Evolutionary conservation across 2,329 filamentous ascomycete species (phyloP).

Genomic region (Colletotrichum sp.): DNA sequence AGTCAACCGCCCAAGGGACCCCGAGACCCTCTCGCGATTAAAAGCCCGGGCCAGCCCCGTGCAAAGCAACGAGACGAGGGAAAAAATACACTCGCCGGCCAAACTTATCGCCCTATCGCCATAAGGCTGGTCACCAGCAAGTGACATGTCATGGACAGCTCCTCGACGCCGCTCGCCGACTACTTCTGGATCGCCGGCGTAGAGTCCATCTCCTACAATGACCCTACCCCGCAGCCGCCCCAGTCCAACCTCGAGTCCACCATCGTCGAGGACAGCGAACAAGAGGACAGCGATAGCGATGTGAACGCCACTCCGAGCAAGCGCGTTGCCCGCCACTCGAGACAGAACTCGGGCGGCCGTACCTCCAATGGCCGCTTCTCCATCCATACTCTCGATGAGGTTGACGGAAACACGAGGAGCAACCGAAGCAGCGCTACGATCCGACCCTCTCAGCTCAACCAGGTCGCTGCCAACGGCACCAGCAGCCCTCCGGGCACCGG

Average conservation of each 20-base stretch:
- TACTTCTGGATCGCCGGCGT: slow-evolving; percentile 80
- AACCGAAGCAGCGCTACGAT: slow-evolving; percentile 73
- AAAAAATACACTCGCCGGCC: slow-evolving; percentile 17
- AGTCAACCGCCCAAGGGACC: slow-evolving; percentile 19
- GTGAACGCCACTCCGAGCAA: slow-evolving; percentile 32
- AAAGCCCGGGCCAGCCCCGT: slow-evolving; percentile 20
- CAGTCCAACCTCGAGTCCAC: slow-evolving; percentile 57
- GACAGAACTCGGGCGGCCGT: slow-evolving; percentile 64
- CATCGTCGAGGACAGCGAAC: slow-evolving; percentile 68
- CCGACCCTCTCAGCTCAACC: slow-evolving; percentile 43
- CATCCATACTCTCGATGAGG: slow-evolving; percentile 62
- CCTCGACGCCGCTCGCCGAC: slow-evolving; percentile 71
- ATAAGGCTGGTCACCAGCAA: slow-evolving; percentile 23
- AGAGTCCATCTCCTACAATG: slow-evolving; percentile 70
- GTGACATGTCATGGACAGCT: slow-evolving; percentile 63
- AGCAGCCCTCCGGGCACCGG: slow-evolving; percentile 26
- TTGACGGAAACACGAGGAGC: slow-evolving; percentile 63
- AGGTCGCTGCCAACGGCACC: slow-evolving; percentile 20
- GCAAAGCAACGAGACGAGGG: slow-evolving; percentile 14
- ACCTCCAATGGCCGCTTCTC: slow-evolving; percentile 62
- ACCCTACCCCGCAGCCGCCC: slow-evolving; percentile 45
- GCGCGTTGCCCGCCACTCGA: slow-evolving; percentile 60
- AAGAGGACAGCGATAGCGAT: slow-evolving; percentile 45
- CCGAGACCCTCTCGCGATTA: slow-evolving; percentile 21
- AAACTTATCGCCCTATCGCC: slow-evolving; percentile 17